Evolutionary conservation across 305 asterid genomes (phyloP).

Genomic region (Fraxinus baroniana): DNA sequence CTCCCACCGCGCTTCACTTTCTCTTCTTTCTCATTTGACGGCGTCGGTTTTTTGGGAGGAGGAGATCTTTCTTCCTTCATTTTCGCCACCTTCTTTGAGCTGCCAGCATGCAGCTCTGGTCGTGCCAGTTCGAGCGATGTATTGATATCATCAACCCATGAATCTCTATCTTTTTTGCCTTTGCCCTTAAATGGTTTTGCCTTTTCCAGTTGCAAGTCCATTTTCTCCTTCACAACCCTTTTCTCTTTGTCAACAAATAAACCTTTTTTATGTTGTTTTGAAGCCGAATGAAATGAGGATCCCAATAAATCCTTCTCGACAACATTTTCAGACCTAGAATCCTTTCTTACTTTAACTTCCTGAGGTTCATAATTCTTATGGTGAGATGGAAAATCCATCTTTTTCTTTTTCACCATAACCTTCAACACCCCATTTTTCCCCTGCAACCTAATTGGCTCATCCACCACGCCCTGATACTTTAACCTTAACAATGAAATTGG

Average conservation of each 20-base stretch:
- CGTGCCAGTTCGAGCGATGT: conserved; percentile 65
- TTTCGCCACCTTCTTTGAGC: conserved; percentile 54
- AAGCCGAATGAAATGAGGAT: conserved; percentile 32
- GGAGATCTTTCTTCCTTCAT: conserved; percentile 47
- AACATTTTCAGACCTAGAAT: conserved; percentile 40
- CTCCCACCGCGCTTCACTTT: conserved; percentile 71
- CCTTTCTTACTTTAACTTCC: conserved; percentile 48
- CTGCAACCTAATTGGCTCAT: conserved; percentile 77
- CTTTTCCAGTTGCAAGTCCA: conserved; percentile 43
- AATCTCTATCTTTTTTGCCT: conserved; percentile 36
- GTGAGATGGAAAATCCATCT: conserved; percentile 41
- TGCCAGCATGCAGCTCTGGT: conserved; percentile 47
- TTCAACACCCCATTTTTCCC: conserved; percentile 95
- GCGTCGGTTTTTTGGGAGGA: conserved; percentile 30
- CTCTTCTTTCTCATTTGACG: conserved; percentile 47
- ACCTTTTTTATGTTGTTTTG: conserved; percentile 40
- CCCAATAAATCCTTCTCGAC: conserved; percentile 39
- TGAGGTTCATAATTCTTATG: conserved; percentile 36
- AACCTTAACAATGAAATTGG: conserved; percentile 54
- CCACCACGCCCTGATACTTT: conserved; percentile 47
- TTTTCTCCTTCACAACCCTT: conserved; percentile 44
- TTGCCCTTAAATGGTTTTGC: conserved; percentile 38
- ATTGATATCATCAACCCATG: conserved; percentile 49
- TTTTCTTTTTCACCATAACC: conserved; percentile 90
- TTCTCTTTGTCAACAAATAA: conserved; percentile 37